A percentile compares a stretch with the other conserved stretches of the same genome.
phyloP scores from a whole-genome alignment of 495 filamentous ascomycete genomes.

The Pseudomonodictys pantanalensis region DNA sequence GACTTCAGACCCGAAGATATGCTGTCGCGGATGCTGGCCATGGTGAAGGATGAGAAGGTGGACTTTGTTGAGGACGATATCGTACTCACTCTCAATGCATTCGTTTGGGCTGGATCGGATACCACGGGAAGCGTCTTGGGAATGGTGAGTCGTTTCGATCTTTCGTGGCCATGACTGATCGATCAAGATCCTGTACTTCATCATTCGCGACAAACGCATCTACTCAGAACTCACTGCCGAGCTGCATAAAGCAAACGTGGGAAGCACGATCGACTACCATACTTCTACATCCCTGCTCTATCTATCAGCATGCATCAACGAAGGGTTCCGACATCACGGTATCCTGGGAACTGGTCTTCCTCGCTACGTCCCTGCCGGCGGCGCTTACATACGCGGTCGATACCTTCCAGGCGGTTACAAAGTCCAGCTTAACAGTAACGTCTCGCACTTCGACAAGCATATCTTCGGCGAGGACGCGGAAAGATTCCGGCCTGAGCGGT shows the following conservation, averaged over 20 bases:
- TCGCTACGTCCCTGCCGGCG: conserved; percentile 51
- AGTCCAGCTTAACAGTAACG: conserved; percentile 54
- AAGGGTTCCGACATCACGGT: conserved; percentile 53
- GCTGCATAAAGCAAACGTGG: neutral
- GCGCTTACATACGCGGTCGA: conserved; percentile 50
- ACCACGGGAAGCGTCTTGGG: neutral
- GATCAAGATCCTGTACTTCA: neutral
- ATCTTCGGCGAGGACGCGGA: conserved; percentile 62
- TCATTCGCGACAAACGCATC: neutral
- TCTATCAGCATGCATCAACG: conserved; percentile 66
- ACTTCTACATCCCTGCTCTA: too few species aligned
- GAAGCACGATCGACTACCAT: neutral
- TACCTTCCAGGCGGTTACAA: conserved; percentile 42
- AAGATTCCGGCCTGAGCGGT: conserved; percentile 59
- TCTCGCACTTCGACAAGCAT: conserved; percentile 51
- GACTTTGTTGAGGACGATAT: neutral
- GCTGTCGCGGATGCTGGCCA: neutral
- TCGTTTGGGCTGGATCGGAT: neutral
- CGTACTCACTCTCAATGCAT: neutral
- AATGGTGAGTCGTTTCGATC: neutral
- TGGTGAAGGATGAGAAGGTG: neutral
- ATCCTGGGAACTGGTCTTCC: conserved; percentile 55
- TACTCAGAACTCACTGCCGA: neutral
- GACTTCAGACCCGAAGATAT: neutral
- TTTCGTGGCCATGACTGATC: neutral